Conservation (phyloP, 2,329 filamentous ascomycete genomes). For the Aspergillus pseudotamarii region DNA sequence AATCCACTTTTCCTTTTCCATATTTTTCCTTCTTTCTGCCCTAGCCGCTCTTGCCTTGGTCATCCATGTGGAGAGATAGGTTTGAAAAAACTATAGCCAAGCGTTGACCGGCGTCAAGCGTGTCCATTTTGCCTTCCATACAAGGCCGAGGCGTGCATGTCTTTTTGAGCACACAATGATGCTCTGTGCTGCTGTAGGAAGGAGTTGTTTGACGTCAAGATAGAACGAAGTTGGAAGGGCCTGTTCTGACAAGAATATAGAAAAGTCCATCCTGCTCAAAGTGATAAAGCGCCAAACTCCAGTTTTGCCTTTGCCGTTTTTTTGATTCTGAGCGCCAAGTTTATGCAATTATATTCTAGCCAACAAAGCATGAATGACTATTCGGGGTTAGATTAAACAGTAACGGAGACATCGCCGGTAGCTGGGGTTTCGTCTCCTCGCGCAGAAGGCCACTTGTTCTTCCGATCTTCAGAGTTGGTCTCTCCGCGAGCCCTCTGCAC, state of each 20-base stretch:
- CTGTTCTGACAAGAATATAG: neutral
- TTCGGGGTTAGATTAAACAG: constrained; percentile 3
- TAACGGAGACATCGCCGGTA: constrained; percentile 9
- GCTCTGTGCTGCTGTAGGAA: neutral
- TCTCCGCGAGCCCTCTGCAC: constrained; percentile 46
- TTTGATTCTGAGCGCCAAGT: neutral
- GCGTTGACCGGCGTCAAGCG: neutral
- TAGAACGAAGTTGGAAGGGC: neutral
- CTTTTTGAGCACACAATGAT: neutral
- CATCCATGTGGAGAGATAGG: neutral
- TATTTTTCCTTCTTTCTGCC: neutral
- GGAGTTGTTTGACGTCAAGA: neutral
- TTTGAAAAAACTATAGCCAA: neutral
- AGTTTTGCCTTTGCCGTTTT: constrained; percentile 5
- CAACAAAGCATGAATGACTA: constrained; percentile 2
- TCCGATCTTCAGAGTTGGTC: constrained; percentile 32
- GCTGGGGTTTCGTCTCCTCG: constrained; percentile 12
- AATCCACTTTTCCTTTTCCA: neutral
- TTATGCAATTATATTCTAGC: constrained; percentile 5
- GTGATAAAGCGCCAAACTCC: constrained; percentile 5
- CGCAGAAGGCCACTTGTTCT: constrained; percentile 24
- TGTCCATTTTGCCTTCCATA: neutral
- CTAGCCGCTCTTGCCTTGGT: neutral
- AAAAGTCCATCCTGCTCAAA: neutral
- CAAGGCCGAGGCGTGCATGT: neutral